Percentiles rank a stretch among this genome's conserved stretches.
Evolutionary conservation across 345 rosid genomes (phyloP).

Genomic region (Adansonia digitata): DNA sequence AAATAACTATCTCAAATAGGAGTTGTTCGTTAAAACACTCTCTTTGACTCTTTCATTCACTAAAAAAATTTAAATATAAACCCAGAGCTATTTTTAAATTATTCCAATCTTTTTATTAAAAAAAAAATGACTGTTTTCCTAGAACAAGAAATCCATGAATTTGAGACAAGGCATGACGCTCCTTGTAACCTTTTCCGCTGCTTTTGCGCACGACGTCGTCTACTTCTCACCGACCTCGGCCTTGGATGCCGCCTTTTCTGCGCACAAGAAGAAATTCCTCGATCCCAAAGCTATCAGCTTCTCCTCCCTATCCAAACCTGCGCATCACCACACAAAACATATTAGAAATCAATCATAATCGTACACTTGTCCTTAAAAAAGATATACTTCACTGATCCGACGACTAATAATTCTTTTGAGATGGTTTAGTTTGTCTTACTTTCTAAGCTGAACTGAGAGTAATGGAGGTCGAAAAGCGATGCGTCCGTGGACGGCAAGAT

Average conservation of each 20-base stretch:
- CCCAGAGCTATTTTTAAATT: not conserved
- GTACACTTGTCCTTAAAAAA: not conserved
- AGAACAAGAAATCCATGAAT: conserved; percentile 54
- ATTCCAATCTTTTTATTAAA: not conserved
- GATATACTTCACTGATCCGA: not conserved
- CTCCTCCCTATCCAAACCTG: conserved; percentile 63
- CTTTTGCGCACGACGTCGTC: conserved; percentile 48
- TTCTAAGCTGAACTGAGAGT: conserved; percentile 88
- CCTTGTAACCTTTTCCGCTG: conserved; percentile 43
- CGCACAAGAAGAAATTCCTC: conserved; percentile 76
- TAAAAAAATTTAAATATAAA: too few relatives aligned
- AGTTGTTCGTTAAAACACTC: too few relatives aligned
- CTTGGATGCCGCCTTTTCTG: conserved; percentile 17
- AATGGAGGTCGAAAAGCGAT: conserved; percentile 66
- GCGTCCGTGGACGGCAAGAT: conserved; percentile 39
- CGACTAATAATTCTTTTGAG: not conserved
- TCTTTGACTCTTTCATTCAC: too few relatives aligned
- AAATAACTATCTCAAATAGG: too few relatives aligned
- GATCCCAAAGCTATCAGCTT: conserved; percentile 66
- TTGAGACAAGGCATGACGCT: conserved; percentile 57
- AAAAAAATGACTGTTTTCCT: not conserved
- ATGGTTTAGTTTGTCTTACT: conserved; percentile 32
- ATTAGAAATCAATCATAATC: not conserved
- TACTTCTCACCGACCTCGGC: conserved; percentile 13
- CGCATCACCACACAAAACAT: not conserved